phyloP scores from a whole-genome alignment of 192 early-diverging fungal species.

The Spinellus fusiger region DNA sequence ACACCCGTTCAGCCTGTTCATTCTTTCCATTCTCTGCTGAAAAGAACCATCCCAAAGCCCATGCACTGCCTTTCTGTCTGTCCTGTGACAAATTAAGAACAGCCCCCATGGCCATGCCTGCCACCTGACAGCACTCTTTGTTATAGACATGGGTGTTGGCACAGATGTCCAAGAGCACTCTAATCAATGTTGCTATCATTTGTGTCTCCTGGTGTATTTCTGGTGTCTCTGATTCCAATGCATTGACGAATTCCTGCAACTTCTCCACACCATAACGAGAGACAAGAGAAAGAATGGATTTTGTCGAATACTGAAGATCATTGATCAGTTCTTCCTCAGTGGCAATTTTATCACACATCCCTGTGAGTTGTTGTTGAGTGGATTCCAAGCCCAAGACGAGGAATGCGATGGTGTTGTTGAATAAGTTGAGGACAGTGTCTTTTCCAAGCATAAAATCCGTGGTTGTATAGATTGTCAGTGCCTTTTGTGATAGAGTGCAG shows the following conservation, averaged over 20 bases:
- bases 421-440: slow-evolving; percentile 11
- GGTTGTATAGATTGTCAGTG: slow-evolving; percentile 36
- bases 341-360: not conserved
- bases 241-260: slow-evolving; percentile 10
- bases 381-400: slow-evolving; percentile 1
- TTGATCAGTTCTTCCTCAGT: slow-evolving; percentile 18
- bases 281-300: slow-evolving; percentile 31
- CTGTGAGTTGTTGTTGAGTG: not conserved
- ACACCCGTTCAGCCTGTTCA: not conserved
- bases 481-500: slow-evolving; percentile 27
- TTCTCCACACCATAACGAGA: slow-evolving; percentile 9
- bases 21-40: not conserved
- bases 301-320: slow-evolving; percentile 32
- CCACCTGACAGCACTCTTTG: slow-evolving; percentile 35
- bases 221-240: not conserved
- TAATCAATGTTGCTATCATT: slow-evolving; percentile 12
- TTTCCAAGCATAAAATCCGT: slow-evolving; percentile 38
- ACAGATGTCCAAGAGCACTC: slow-evolving; percentile 17
- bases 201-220: not conserved
- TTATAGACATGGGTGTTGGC: slow-evolving; percentile 9
- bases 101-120: slow-evolving; percentile 34
- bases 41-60: slow-evolving; percentile 27
- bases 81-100: slow-evolving; percentile 17
- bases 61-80: slow-evolving; percentile 7
- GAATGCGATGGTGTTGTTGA: slow-evolving; percentile 17